Conservation (phyloP, 495 filamentous ascomycete genomes). For the Aspergillus leporis region DNA sequence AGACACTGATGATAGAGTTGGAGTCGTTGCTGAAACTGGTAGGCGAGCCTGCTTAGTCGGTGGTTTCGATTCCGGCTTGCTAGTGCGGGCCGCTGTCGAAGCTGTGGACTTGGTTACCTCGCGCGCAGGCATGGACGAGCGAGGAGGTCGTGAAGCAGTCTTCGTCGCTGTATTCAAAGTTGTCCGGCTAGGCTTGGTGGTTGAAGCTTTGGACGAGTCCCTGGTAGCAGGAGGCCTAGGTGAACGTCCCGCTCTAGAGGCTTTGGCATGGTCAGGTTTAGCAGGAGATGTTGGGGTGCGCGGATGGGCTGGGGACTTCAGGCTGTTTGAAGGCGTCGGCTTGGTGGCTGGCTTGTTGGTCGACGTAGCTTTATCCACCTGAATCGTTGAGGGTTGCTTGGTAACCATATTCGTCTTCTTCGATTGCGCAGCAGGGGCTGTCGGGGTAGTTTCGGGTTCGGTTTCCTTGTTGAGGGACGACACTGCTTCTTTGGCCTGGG, state of each 20-base stretch:
- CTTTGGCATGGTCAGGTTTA: conserved; percentile 19
- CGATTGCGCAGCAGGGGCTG: conserved; percentile 21
- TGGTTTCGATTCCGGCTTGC: conserved; percentile 63
- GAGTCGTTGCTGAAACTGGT: conserved; percentile 60
- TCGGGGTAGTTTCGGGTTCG: conserved; percentile 20
- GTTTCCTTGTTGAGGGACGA: conserved; percentile 18
- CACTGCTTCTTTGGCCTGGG: conserved; percentile 6
- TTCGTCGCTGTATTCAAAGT: conserved; percentile 32
- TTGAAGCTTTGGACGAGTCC: conserved; percentile 30
- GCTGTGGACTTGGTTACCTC: conserved; percentile 30
- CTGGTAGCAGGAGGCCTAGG: conserved; percentile 25
- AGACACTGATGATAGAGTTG: conserved; percentile 60
- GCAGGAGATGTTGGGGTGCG: conserved; percentile 22
- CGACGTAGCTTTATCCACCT: conserved; percentile 34
- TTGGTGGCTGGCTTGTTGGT: conserved; percentile 33
- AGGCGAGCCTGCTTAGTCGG: conserved; percentile 64
- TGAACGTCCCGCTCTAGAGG: conserved; percentile 20
- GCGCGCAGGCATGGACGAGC: conserved; percentile 35
- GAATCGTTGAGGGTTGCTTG: conserved; percentile 44
- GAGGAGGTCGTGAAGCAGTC: conserved; percentile 27
- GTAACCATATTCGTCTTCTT: conserved; percentile 34
- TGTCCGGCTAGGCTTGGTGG: conserved; percentile 36
- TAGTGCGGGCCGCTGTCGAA: conserved; percentile 22
- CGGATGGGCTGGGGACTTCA: conserved; percentile 23
- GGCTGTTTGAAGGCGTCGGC: conserved; percentile 10